A percentile compares a stretch with the other conserved stretches of the same genome.
phyloP scores from a whole-genome alignment of 1,139 yeast genomes.

The Lipomyces yarrowii region DNA sequence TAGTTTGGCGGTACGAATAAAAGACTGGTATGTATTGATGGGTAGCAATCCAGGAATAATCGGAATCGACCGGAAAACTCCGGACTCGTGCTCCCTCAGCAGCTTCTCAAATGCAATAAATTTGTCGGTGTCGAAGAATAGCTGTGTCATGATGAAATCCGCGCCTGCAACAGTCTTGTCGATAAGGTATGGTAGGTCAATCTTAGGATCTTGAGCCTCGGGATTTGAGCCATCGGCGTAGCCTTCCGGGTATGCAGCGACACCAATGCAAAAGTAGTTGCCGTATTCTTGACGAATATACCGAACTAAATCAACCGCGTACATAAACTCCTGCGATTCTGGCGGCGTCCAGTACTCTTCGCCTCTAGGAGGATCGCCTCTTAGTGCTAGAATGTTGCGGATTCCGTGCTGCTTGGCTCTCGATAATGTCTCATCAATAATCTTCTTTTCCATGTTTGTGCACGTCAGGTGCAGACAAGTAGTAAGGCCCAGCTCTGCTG shows the following conservation, averaged over 20 bases:
- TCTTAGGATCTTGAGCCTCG: conserved; percentile 59
- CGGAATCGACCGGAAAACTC: conserved; percentile 53
- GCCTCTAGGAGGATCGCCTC: conserved; percentile 96
- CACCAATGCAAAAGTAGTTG: conserved; percentile 81
- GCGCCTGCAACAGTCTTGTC: conserved; percentile 95
- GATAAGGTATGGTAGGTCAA: conserved; percentile 72
- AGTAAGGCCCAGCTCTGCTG: conserved; percentile 72
- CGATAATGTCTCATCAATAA: conserved; percentile 77
- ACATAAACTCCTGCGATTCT: conserved; percentile 54
- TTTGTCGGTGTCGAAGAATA: conserved; percentile 68
- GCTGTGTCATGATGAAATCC: conserved; percentile 86
- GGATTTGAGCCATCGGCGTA: conserved; percentile 82
- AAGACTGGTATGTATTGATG: conserved; percentile 83
- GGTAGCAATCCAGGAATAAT: conserved; percentile 96
- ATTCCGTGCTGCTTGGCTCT: conserved; percentile 78
- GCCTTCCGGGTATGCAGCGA: conserved; percentile 96
- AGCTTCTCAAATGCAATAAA: conserved; percentile 55
- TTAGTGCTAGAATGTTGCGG: conserved; percentile 81
- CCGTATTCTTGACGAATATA: conserved; percentile 73
- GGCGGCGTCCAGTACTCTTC: conserved; percentile 59
- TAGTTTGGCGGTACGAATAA: conserved; percentile 84
- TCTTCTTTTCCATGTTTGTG: conserved; percentile 78
- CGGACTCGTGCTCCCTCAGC: conserved; percentile 49
- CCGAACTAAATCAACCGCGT: conserved; percentile 81
- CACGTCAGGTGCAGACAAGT: conserved; percentile 95